These are phyloP conservation scores for Plasmodium gallinaceum DNA, from an alignment of 169 alveolate genomes.

Conservation along the genomic window DNA sequence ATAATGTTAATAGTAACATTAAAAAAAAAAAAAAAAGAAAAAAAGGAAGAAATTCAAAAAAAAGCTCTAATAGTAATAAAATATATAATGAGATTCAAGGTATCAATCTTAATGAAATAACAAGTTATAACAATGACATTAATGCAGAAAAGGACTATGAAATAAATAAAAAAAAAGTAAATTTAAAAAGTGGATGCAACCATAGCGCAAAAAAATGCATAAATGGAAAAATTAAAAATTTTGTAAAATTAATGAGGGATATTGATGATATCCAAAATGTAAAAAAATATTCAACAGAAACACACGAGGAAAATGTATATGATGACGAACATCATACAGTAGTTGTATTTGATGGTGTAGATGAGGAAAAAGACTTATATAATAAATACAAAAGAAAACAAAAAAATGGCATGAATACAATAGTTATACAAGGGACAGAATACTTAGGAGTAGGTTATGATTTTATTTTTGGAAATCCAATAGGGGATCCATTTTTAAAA, in stretches of 20 bases:
- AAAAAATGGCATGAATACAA: slow-evolving; percentile 43
- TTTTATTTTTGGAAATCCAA: slow-evolving; percentile 87
- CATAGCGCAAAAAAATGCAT: slow-evolving; percentile 8
- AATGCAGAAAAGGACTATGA: neutral
- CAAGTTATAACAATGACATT: neutral
- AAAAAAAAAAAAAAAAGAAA: neutral
- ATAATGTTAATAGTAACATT: neutral
- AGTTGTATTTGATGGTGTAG: slow-evolving; percentile 46
- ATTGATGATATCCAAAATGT: slow-evolving; percentile 2
- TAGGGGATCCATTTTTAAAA: slow-evolving; percentile 89
- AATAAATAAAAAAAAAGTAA: neutral
- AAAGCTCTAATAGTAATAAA: neutral
- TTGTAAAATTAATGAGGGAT: slow-evolving; percentile 36
- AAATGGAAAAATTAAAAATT: slow-evolving; percentile 10
- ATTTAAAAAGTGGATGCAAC: slow-evolving; percentile 1
- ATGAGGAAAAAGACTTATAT: slow-evolving; percentile 59
- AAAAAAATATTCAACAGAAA: neutral
- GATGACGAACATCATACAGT: slow-evolving; percentile 65
- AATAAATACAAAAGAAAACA: slow-evolving; percentile 40
- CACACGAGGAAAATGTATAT: slow-evolving; percentile 29
- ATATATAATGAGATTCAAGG: neutral
- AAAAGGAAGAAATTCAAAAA: slow-evolving; percentile 2
- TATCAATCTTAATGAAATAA: slow-evolving; percentile 16
- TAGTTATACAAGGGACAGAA: slow-evolving; percentile 79
- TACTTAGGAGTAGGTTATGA: slow-evolving; percentile 90